Conservation (phyloP, 495 filamentous ascomycete genomes). For the Penicillium canariense region DNA sequence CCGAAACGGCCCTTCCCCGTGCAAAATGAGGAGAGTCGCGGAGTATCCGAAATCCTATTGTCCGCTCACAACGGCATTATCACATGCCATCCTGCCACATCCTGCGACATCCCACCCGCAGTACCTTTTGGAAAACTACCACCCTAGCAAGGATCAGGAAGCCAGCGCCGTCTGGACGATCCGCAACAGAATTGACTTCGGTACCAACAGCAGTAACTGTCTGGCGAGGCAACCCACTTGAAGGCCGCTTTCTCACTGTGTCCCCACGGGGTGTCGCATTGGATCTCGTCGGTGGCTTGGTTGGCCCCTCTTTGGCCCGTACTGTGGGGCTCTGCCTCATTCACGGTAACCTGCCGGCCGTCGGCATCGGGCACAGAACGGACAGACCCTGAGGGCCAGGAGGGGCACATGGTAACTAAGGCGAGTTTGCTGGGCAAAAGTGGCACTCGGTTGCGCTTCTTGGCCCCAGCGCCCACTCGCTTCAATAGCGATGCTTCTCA, state of each 20-base stretch:
- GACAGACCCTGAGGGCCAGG: slow-evolving; percentile 2
- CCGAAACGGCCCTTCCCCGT: neutral
- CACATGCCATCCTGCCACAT: neutral
- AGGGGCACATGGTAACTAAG: slow-evolving; percentile 12
- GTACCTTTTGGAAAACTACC: slow-evolving; percentile 1
- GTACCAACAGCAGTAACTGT: neutral
- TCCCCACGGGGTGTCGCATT: slow-evolving; percentile 3
- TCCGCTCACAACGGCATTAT: neutral
- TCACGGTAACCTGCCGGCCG: neutral
- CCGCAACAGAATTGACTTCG: neutral
- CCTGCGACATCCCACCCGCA: neutral
- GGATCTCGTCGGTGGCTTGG: neutral
- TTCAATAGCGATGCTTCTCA: neutral
- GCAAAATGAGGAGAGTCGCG: neutral
- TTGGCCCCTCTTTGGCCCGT: neutral
- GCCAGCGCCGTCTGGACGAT: neutral
- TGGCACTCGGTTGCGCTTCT: slow-evolving; percentile 3
- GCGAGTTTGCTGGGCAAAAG: slow-evolving; percentile 11
- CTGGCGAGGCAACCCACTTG: neutral
- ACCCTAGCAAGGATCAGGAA: neutral
- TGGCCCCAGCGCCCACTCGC: slow-evolving; percentile 1
- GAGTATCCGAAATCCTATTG: neutral
- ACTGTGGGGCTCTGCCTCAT: neutral
- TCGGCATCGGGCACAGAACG: slow-evolving; percentile 6
- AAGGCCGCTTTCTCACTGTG: neutral